Evolutionary conservation across 2,329 filamentous ascomycete species (phyloP).

Genomic region (Podosphaera fusca): DNA sequence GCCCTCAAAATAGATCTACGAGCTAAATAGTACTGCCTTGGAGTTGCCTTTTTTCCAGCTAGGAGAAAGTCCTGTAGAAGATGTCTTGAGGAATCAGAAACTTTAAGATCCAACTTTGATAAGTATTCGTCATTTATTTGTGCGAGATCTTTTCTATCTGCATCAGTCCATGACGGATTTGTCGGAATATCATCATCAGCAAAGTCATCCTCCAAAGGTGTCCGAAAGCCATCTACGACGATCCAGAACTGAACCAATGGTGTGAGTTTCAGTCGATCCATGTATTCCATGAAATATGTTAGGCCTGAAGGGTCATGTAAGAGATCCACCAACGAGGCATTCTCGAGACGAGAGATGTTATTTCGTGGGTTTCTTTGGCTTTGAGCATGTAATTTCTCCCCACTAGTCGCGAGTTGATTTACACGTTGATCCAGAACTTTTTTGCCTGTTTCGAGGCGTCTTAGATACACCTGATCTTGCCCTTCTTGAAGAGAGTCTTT

Average conservation of each 20-base stretch:
- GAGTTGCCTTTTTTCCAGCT: slow-evolving; percentile 52
- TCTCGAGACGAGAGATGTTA: slow-evolving; percentile 41
- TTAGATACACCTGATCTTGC: slow-evolving; percentile 68
- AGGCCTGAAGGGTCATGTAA: slow-evolving; percentile 72
- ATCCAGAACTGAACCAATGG: slow-evolving; percentile 92
- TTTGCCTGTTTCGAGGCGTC: slow-evolving; percentile 79
- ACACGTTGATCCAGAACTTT: slow-evolving; percentile 77
- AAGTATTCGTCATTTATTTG: slow-evolving; percentile 86
- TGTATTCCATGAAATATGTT: slow-evolving; percentile 99
- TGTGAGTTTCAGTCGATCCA: slow-evolving; percentile 80
- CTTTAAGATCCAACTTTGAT: slow-evolving; percentile 56
- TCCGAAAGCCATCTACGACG: slow-evolving; percentile 87
- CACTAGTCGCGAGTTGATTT: slow-evolving; percentile 49
- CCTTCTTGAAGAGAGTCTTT: slow-evolving; percentile 56
- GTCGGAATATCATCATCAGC: slow-evolving; percentile 35
- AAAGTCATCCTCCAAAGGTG: slow-evolving; percentile 70
- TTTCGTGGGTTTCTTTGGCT: slow-evolving; percentile 9
- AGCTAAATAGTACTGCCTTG: slow-evolving; percentile 62
- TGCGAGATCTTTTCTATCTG: slow-evolving; percentile 67
- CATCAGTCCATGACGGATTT: slow-evolving; percentile 51
- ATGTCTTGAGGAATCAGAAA: slow-evolving; percentile 43
- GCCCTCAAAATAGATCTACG: slow-evolving; percentile 59
- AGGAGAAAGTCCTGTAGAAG: slow-evolving; percentile 57
- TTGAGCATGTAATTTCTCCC: slow-evolving; percentile 18
- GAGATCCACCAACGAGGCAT: slow-evolving; percentile 61